Conservation (phyloP, 192 early-diverging fungal species). For the Dissophora globulifera region DNA sequence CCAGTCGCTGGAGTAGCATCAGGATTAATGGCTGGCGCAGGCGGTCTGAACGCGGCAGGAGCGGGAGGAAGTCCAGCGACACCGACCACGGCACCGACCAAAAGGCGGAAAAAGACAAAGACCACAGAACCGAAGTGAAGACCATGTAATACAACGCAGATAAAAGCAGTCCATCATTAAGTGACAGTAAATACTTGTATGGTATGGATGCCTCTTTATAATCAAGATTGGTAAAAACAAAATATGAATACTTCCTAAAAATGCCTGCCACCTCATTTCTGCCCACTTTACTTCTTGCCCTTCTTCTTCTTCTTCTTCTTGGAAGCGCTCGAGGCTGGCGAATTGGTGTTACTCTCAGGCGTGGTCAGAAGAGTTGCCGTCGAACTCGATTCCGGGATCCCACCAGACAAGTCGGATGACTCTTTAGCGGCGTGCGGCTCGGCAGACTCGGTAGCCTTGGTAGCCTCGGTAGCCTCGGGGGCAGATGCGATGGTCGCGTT, state of each 20-base stretch:
- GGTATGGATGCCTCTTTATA: too few species aligned
- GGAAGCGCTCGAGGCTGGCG: conserved; percentile 3
- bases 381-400: conserved; percentile 10
- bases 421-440: background rate
- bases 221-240: too few species aligned
- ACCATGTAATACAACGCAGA: background rate
- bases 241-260: too few species aligned
- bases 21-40: too few species aligned
- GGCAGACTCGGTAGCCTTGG: background rate
- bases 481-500: background rate
- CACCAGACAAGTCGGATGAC: background rate
- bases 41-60: too few species aligned
- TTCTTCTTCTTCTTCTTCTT: conserved; percentile 53
- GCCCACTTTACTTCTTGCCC: conserved; percentile 19
- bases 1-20: background rate
- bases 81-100: conserved; percentile 27
- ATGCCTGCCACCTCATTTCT: background rate
- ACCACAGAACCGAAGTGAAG: conserved; percentile 20
- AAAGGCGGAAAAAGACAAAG: conserved; percentile 48
- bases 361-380: conserved; percentile 2
- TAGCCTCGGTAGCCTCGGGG: background rate
- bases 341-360: background rate
- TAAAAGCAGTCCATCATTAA: background rate
- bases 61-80: conserved; percentile 40
- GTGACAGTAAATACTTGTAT: too few species aligned